Percentiles rank a stretch among this genome's conserved stretches.
Conservation (phyloP, 129 eudicot species). For the Deinandra increscens region DNA sequence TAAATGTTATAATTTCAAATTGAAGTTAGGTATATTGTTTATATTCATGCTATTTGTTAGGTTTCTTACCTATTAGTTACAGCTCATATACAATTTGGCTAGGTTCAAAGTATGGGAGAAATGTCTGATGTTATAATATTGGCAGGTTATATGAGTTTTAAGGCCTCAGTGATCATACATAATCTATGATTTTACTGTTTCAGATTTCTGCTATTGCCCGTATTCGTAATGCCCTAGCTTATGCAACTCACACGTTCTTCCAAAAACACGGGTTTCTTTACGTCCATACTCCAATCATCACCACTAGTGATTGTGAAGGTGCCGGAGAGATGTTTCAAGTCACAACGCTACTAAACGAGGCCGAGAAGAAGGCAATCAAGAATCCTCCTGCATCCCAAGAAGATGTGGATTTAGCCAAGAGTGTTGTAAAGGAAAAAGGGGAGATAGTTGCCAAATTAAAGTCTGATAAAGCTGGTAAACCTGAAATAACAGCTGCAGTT, state of each 20-base stretch:
- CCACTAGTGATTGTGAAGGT: conserved; percentile 97
- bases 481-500: conserved; percentile 66
- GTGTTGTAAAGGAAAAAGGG: conserved; percentile 66
- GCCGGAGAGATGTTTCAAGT: conserved; percentile 99
- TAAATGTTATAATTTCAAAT: too few species aligned
- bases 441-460: conserved; percentile 63
- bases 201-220: conserved; percentile 88
- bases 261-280: conserved; percentile 73
- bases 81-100: neutral
- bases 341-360: conserved; percentile 70
- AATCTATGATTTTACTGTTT: neutral
- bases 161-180: neutral
- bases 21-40: too few species aligned
- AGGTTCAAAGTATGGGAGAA: neutral
- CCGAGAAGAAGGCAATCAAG: conserved; percentile 64
- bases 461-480: conserved; percentile 72
- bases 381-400: conserved; percentile 70
- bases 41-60: too few species aligned
- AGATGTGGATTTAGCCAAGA: conserved; percentile 57
- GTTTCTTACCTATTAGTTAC: neutral
- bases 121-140: neutral
- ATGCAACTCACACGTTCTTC: conserved; percentile 92
- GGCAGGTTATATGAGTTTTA: neutral
- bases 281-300: conserved; percentile 85
- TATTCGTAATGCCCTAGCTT: conserved; percentile 75